Base-by-base conservation (phyloP, 2,329 filamentous ascomycete genomes). In the Beauveria australis region DNA sequence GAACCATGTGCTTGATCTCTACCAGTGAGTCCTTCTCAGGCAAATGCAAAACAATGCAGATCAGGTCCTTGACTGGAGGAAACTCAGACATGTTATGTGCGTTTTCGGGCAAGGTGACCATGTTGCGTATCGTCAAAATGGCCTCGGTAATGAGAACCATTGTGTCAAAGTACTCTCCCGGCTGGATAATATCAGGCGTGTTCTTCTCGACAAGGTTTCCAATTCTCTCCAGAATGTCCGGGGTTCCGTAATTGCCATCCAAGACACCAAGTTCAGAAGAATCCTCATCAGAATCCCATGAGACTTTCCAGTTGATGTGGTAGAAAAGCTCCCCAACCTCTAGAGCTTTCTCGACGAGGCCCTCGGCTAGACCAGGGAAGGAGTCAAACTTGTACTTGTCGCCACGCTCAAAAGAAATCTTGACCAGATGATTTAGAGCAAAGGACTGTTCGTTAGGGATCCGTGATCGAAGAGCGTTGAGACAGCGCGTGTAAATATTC, bases 361-460 rank as follows among this genome's bases (percentile, higher is more conserved):
- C 89, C 73, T 97, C 94, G 0, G 91, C 91, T 30, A 99, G 81
- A 10, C 91, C 88, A 1, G 90, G 88, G 67, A 97, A 97, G 5
- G 91, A 89, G 67, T 96, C 92, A 66, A 97, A 97, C 63, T 91
- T 89, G 75, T 96, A 97, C 73, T 96, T 96, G 71, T 97, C 94
- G 51, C 93, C 93, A 48, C 92, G 85, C 73, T 97, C 92, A 69
- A 88, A 94, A 0, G 92, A 97, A 30, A 97, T 97, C 71, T 96
- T 96, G 62, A 97, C 92, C 4, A 97, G 77, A 68, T 97, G 93
- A 67, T 96, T 91, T 12, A 97, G 78, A 0, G 92, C 93, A 74
- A 95, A 97, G n/a, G 91, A 87, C 68, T 97, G 89, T 71, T 99
- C 93, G 14, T 87, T 82, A 3, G 83, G 82, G 28, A 96, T 84